Percentiles rank a stretch among this genome's conserved stretches.
Evolutionary conservation across 2,329 filamentous ascomycete species (phyloP).

Genomic region (Raffaelea arxii): DNA sequence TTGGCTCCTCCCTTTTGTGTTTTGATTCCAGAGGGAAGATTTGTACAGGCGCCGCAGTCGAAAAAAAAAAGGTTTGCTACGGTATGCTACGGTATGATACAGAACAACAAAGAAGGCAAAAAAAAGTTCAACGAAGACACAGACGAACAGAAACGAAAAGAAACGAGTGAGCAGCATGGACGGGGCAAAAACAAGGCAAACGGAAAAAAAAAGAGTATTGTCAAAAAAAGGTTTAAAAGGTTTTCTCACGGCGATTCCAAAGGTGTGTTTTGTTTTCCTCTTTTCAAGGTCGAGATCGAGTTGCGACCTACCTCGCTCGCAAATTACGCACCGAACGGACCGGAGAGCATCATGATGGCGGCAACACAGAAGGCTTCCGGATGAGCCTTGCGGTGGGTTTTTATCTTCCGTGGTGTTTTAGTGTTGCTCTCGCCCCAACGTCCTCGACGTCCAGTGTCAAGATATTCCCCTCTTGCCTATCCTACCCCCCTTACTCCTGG

Average conservation of each 20-base stretch:
- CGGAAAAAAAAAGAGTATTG: constrained; percentile 1
- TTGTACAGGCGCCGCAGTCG: neutral
- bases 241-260: constrained; percentile 5
- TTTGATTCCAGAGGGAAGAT: constrained; percentile 25
- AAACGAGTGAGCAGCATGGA: neutral
- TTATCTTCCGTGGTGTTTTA: too few relatives aligned
- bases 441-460: neutral
- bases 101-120: constrained; percentile 3
- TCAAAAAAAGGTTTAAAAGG: constrained; percentile 9
- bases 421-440: neutral
- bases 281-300: neutral
- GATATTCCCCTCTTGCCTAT: neutral
- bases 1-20: neutral
- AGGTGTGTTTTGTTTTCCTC: neutral
- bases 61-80: constrained; percentile 3
- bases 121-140: constrained; percentile 4
- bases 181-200: constrained; percentile 1
- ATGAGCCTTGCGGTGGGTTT: too few relatives aligned
- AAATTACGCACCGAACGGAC: neutral
- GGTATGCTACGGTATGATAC: too few relatives aligned
- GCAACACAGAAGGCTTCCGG: too few relatives aligned
- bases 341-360: too few relatives aligned
- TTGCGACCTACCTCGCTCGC: neutral
- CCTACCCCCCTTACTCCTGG: constrained; percentile 36
- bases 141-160: constrained; percentile 3